Evolutionary conservation across 1,284 basidiomycete genomes (phyloP).

Genomic region (Athelia sp.): DNA sequence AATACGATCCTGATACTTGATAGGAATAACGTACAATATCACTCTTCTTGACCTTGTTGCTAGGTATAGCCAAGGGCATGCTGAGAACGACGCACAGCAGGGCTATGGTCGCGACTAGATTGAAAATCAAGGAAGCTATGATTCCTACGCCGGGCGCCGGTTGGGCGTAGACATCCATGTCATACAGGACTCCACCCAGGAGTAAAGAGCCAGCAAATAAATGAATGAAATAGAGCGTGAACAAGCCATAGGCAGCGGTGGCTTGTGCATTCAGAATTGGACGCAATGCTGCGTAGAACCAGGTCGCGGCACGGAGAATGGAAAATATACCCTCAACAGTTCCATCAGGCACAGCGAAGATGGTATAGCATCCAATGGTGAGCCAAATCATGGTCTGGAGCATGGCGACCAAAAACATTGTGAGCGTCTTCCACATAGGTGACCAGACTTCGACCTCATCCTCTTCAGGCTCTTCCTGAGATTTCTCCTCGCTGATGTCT

Average conservation of each 20-base stretch:
- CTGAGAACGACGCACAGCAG: conserved; percentile 40
- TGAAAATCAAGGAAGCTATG: conserved; percentile 29
- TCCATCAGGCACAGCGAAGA: conserved; percentile 26
- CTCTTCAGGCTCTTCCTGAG: conserved; percentile 20
- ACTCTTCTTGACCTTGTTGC: conserved; percentile 36
- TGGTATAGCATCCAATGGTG: conserved; percentile 36
- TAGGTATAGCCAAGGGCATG: conserved; percentile 59
- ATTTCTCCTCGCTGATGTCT: conserved; percentile 16
- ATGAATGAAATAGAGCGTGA: conserved; percentile 42
- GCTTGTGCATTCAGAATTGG: conserved; percentile 33
- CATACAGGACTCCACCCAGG: conserved; percentile 45
- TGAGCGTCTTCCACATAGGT: conserved; percentile 51
- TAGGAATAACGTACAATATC: conserved; percentile 42
- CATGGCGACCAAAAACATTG: conserved; percentile 46
- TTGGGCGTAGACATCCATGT: conserved; percentile 30
- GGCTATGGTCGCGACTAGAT: conserved; percentile 34
- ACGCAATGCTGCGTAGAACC: conserved; percentile 52
- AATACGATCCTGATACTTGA: no score
- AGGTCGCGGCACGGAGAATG: conserved; percentile 41
- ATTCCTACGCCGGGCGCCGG: conserved; percentile 30
- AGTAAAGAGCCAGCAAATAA: conserved; percentile 35
- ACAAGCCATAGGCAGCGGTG: conserved; percentile 50
- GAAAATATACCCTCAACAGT: conserved; percentile 26
- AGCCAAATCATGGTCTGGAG: conserved; percentile 48
- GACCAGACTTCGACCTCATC: conserved; percentile 17